These are phyloP conservation scores for Pulicaria dysenterica DNA, from an alignment of 129 eudicot genomes.

Conservation along the genomic window DNA sequence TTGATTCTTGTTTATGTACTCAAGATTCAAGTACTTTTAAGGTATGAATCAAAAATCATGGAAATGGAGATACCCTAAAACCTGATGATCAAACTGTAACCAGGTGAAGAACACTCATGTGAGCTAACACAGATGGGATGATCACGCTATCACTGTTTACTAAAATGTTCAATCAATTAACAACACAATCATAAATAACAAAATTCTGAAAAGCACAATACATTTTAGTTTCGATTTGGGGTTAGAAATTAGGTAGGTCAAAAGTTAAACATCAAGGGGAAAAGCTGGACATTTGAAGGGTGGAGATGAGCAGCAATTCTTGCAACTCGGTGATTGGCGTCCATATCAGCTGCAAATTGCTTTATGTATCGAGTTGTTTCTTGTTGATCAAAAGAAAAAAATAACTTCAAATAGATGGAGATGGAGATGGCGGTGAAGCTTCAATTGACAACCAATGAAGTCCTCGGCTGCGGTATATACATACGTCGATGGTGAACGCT, in stretches of 20 bases:
- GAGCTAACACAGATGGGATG: not conserved
- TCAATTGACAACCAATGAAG: too few relatives aligned
- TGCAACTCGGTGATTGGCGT: constrained; percentile 67
- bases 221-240: constrained; percentile 16
- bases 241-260: not conserved
- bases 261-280: constrained; percentile 1
- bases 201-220: constrained; percentile 3
- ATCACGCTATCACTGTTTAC: not conserved
- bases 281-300: constrained; percentile 68
- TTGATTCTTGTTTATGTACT: too few relatives aligned
- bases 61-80: too few relatives aligned
- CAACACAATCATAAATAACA: not conserved
- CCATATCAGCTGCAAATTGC: constrained; percentile 34
- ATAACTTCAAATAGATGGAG: constrained; percentile 34
- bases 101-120: constrained; percentile 9
- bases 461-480: too few relatives aligned
- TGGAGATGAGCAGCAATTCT: constrained; percentile 84
- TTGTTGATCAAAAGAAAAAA: constrained; percentile 33
- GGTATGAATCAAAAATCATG: too few relatives aligned
- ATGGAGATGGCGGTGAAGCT: too few relatives aligned
- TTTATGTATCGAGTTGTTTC: constrained; percentile 21
- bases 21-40: too few relatives aligned
- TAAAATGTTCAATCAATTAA: not conserved
- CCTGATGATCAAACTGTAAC: constrained; percentile 24
- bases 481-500: too few relatives aligned